A percentile compares a stretch with the other conserved stretches of the same genome.
Evolutionary conservation across 805 yeast species (phyloP).

Genomic region (Teunomyces aglyptinius): DNA sequence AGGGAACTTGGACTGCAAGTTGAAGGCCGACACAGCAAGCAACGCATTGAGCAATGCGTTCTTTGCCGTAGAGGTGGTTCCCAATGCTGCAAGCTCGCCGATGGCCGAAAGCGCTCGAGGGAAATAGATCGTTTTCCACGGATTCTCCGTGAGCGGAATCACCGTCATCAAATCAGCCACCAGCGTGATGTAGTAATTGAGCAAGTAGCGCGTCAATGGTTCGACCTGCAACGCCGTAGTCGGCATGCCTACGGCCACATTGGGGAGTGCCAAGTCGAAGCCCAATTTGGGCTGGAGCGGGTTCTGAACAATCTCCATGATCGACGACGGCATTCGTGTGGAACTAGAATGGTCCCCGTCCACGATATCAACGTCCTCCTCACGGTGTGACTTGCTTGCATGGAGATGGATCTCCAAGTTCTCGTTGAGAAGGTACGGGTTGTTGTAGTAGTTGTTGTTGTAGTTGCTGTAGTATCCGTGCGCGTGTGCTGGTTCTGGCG

Average conservation of each 20-base stretch:
- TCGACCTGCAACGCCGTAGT: slow-evolving; percentile 60
- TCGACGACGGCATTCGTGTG: slow-evolving; percentile 50
- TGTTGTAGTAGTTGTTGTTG: slow-evolving; percentile 38
- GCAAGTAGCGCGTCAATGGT: slow-evolving; percentile 68
- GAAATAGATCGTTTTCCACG: slow-evolving; percentile 85
- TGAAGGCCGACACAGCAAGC: slow-evolving; percentile 78
- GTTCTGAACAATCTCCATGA: slow-evolving; percentile 49
- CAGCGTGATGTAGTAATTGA: slow-evolving; percentile 68
- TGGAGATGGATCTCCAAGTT: slow-evolving; percentile 43
- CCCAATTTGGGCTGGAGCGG: slow-evolving; percentile 42
- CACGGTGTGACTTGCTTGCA: slow-evolving; percentile 32
- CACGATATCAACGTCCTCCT: slow-evolving; percentile 30
- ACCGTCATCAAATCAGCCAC: slow-evolving; percentile 82
- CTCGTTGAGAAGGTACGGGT: slow-evolving; percentile 38
- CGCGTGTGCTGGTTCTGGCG: slow-evolving; percentile 19
- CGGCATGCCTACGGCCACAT: slow-evolving; percentile 42
- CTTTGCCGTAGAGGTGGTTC: slow-evolving; percentile 71
- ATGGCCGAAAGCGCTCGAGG: slow-evolving; percentile 80
- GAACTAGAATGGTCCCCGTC: slow-evolving; percentile 28
- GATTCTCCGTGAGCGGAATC: slow-evolving; percentile 68
- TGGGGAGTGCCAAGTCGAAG: slow-evolving; percentile 36
- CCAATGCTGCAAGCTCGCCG: slow-evolving; percentile 75
- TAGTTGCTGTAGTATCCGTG: slow-evolving; percentile 38
- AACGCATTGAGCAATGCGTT: slow-evolving; percentile 76
- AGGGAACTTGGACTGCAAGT: slow-evolving; percentile 68